Conservation (phyloP, 2,329 filamentous ascomycete species). For the Cryphonectria naterciae region DNA sequence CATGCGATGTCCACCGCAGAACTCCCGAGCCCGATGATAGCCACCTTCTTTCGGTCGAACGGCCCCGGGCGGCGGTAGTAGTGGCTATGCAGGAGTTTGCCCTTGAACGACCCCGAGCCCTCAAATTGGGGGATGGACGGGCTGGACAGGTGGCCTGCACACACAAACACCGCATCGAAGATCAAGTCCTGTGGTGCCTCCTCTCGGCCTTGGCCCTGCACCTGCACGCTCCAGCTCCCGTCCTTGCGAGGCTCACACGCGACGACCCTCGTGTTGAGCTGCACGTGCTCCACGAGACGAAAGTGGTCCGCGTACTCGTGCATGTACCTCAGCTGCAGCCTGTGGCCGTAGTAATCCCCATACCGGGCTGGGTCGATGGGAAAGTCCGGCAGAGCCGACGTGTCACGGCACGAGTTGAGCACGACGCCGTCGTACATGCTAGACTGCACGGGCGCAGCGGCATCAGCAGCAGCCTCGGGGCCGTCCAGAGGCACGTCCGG, state of each 20-base stretch:
- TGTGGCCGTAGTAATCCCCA: conserved; percentile 43
- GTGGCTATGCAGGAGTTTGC: conserved; percentile 43
- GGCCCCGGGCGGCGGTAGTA: conserved; percentile 40
- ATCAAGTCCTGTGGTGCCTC: conserved; percentile 32
- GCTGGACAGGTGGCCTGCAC: conserved; percentile 39
- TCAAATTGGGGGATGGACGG: conserved; percentile 40
- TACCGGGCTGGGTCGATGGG: conserved; percentile 44
- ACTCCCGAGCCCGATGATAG: conserved; percentile 43
- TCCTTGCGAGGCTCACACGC: conserved; percentile 36
- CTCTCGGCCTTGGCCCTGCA: conserved; percentile 26
- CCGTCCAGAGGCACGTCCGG: conserved; percentile 33
- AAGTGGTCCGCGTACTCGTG: conserved; percentile 44
- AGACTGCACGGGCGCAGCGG: conserved; percentile 31
- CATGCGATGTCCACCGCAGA: conserved; percentile 45
- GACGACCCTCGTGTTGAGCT: conserved; percentile 39
- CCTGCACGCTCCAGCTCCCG: conserved; percentile 38
- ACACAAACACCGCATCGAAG: conserved; percentile 42
- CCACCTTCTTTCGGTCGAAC: conserved; percentile 43
- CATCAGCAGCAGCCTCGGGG: conserved; percentile 5
- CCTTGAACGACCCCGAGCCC: conserved; percentile 39
- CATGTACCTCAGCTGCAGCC: conserved; percentile 40
- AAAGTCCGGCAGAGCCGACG: conserved; percentile 45
- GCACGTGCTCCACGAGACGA: conserved; percentile 40
- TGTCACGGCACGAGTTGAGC: conserved; percentile 44
- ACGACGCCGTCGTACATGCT: conserved; percentile 43